Evolutionary conservation across 2,329 filamentous ascomycete species (phyloP).

Genomic region (Claviceps sp.): DNA sequence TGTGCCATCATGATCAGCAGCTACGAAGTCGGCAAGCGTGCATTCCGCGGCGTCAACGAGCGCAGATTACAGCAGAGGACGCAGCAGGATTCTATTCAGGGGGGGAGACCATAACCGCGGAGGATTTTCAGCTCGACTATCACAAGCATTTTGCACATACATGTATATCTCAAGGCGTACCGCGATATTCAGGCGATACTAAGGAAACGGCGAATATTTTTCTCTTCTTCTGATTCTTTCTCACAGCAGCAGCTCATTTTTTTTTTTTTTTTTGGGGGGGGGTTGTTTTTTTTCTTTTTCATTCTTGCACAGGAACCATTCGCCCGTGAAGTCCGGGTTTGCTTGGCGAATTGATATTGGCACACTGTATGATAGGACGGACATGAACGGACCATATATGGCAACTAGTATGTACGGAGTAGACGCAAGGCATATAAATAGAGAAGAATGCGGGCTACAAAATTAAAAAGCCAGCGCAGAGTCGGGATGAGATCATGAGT

Average conservation of each 20-base stretch:
- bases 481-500: too few relatives aligned
- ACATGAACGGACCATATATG: too few relatives aligned
- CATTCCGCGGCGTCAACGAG: constrained; percentile 64
- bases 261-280: background rate
- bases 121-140: too few relatives aligned
- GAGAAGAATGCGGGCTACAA: too few relatives aligned
- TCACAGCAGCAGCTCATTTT: background rate
- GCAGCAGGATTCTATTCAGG: background rate
- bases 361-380: too few relatives aligned
- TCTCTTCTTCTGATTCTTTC: background rate
- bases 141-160: background rate
- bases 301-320: too few relatives aligned
- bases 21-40: constrained; percentile 90
- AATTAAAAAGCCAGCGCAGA: too few relatives aligned
- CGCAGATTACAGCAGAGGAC: constrained; percentile 11
- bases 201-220: background rate
- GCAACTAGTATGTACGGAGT: too few relatives aligned
- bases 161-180: background rate
- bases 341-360: too few relatives aligned
- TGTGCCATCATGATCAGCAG: constrained; percentile 99
- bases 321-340: too few relatives aligned
- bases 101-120: background rate
- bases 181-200: background rate
- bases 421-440: too few relatives aligned
- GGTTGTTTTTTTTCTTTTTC: background rate